phyloP scores from a whole-genome alignment of 345 rosid species.

The Eucalyptus tenuipes region DNA sequence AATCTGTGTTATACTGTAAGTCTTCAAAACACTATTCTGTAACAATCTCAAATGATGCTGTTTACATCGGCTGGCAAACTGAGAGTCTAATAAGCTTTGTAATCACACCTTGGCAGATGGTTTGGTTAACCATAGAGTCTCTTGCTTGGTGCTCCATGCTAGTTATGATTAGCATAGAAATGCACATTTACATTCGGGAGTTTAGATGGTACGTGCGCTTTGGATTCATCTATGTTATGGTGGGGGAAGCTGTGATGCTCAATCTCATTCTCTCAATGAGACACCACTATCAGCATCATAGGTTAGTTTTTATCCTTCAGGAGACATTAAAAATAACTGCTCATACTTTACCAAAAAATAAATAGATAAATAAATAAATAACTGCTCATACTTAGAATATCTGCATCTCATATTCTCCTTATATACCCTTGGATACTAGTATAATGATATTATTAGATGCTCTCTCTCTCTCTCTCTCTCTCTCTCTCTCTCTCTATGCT shows the following conservation, averaged over 20 bases:
- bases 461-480: not conserved
- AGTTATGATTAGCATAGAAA: constrained; percentile 58
- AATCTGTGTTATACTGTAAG: not conserved
- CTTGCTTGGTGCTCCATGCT: constrained; percentile 80
- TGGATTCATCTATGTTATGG: constrained; percentile 68
- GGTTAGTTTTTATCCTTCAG: constrained; percentile 13
- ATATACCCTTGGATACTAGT: not conserved
- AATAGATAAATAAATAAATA: too few relatives aligned
- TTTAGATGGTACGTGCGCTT: constrained; percentile 83
- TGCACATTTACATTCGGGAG: constrained; percentile 50
- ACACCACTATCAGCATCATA: constrained; percentile 17
- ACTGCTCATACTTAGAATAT: not conserved
- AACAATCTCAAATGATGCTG: not conserved
- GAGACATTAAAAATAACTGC: not conserved
- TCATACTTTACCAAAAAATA: too few relatives aligned
- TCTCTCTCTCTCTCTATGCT: not conserved
- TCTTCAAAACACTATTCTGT: not conserved
- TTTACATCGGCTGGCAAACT: not conserved
- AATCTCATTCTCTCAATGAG: constrained; percentile 48
- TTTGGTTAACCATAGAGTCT: constrained; percentile 53
- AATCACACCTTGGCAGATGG: constrained; percentile 17
- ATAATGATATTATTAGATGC: not conserved
- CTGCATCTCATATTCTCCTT: not conserved
- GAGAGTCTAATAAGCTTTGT: not conserved
- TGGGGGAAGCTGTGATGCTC: constrained; percentile 74